A percentile compares a stretch with the other conserved stretches of the same genome.
Conservation (phyloP, 495 filamentous ascomycete genomes). For the Chaetomium fimeti region DNA sequence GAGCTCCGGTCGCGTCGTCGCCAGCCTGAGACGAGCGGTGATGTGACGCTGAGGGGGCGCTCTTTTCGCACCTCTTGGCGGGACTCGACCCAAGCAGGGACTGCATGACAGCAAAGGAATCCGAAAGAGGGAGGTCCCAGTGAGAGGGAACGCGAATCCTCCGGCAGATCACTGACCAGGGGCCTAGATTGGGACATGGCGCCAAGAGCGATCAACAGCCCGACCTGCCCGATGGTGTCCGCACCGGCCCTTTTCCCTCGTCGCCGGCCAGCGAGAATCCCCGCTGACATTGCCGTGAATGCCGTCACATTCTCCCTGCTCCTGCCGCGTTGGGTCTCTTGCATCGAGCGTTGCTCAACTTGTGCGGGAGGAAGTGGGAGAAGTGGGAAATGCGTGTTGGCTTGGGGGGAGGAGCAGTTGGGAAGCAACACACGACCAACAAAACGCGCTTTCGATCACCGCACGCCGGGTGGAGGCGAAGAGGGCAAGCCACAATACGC, state of each 20-base stretch:
- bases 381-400: too few relatives aligned
- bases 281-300: not conserved
- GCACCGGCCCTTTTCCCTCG: conserved; percentile 10
- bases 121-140: conserved; percentile 6
- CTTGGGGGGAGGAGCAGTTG: not conserved
- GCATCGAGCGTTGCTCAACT: not conserved
- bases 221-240: conserved; percentile 1
- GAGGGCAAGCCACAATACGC: not conserved
- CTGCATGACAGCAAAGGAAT: not conserved
- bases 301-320: conserved; percentile 10
- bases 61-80: not conserved
- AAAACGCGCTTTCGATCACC: not conserved
- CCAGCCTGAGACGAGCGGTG: not conserved
- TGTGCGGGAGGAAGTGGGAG: not conserved
- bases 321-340: conserved; percentile 1
- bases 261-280: not conserved
- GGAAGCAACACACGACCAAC: conserved; percentile 1
- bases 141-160: conserved; percentile 12
- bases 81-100: not conserved
- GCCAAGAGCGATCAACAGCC: conserved; percentile 21
- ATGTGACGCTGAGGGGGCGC: not conserved
- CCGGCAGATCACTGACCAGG: conserved; percentile 20
- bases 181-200: conserved; percentile 2
- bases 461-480: not conserved
- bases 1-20: not conserved